Evolutionary conservation across 2,329 filamentous ascomycete genomes (phyloP).

Genomic region (Stemphylium beticola): DNA sequence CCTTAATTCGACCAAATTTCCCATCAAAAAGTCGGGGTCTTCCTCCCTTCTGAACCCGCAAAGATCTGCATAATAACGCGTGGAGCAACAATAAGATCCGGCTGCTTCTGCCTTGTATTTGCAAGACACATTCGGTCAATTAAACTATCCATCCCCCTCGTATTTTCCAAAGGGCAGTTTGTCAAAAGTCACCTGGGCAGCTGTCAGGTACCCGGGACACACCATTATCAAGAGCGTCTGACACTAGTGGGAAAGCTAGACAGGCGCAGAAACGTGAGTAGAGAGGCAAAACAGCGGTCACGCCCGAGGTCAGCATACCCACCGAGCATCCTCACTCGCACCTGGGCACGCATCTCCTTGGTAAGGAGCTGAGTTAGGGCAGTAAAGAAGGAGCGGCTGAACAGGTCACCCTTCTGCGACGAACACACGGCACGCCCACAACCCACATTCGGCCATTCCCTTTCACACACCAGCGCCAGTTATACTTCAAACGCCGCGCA

Average conservation of each 20-base stretch:
- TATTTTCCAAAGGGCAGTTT: constrained; percentile 1
- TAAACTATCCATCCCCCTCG: background rate
- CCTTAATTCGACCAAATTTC: constrained; percentile 22
- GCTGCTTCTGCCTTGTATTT: constrained; percentile 5
- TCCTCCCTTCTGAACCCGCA: constrained; percentile 12
- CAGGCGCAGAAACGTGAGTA: constrained; percentile 21
- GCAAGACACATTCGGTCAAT: background rate
- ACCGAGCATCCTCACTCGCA: background rate
- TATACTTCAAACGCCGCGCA: constrained; percentile 5
- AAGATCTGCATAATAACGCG: constrained; percentile 20
- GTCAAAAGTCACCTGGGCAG: constrained; percentile 11
- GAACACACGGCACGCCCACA: constrained; percentile 1
- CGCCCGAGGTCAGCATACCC: constrained; percentile 26
- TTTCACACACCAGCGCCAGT: background rate
- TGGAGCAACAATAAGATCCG: background rate
- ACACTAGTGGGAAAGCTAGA: constrained; percentile 21
- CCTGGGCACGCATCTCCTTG: constrained; percentile 1
- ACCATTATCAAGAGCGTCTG: constrained; percentile 19
- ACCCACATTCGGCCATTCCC: background rate
- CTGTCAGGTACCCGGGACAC: constrained; percentile 21
- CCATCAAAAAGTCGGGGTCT: constrained; percentile 14
- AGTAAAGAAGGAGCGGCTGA: constrained; percentile 18
- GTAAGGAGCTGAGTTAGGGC: constrained; percentile 5
- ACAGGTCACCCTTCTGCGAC: constrained; percentile 20
- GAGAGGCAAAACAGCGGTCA: constrained; percentile 27